Evolutionary conservation across 83 land plant genomes (phyloP).

Genomic region (Larix sibirica): DNA sequence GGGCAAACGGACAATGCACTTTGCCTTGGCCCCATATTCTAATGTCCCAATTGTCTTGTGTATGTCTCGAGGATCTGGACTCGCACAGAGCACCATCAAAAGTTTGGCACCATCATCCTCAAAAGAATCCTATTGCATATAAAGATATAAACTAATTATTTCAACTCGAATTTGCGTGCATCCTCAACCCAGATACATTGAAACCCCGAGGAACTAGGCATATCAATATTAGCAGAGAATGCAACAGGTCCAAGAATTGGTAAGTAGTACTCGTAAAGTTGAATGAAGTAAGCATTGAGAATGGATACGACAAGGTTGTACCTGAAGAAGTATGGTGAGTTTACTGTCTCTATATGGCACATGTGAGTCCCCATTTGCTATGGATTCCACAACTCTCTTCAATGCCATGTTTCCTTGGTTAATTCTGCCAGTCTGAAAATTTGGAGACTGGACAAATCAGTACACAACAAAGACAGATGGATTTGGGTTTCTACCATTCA

Average conservation of each 20-base stretch:
- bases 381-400: slow-evolving; percentile 58
- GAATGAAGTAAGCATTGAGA: background rate
- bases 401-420: slow-evolving; percentile 53
- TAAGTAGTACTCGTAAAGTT: background rate
- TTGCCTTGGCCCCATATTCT: slow-evolving; percentile 56
- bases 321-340: slow-evolving; percentile 59
- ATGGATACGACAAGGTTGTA: slow-evolving; percentile 21
- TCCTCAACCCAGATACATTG: background rate
- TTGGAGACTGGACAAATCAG: background rate
- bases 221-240: background rate
- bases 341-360: slow-evolving; percentile 58
- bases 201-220: background rate
- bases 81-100: slow-evolving; percentile 52
- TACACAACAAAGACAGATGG: background rate
- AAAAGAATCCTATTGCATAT: slow-evolving; percentile 40
- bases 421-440: slow-evolving; percentile 47
- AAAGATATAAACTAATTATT: slow-evolving; percentile 1
- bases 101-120: slow-evolving; percentile 50
- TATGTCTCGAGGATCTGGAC: slow-evolving; percentile 40
- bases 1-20: slow-evolving; percentile 53
- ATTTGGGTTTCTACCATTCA: background rate
- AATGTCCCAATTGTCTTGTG: slow-evolving; percentile 49
- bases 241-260: background rate
- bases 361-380: slow-evolving; percentile 53
- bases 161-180: background rate